Evolutionary conservation across 1,284 basidiomycete genomes (phyloP), one percentile per base, ranked within the genome.

Genomic region (Ganoderma multipileum): DNA sequence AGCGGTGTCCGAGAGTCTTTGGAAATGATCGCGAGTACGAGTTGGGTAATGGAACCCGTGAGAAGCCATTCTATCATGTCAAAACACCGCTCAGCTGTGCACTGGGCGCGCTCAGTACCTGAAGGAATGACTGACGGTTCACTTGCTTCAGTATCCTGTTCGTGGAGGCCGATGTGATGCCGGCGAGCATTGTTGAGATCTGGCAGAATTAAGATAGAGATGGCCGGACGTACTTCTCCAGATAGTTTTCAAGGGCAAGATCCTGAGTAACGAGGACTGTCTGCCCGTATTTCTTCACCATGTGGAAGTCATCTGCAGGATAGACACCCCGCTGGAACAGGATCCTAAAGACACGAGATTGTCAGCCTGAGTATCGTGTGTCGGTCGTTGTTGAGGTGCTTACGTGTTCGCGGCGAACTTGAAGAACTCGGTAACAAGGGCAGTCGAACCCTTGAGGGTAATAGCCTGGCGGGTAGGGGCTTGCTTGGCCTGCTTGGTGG

Each of bases 391-490:
- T 54, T 54, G 33, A 20, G 39, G 20, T 23, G 16, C 93, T 71
- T 77, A 96, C 95, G 92, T 95, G 84, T 97, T 97, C 72, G 97
- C 95, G 28, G 95, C 93, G 81, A 96, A 99, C 84, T 97, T 97
- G 87, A 99, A 99, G 86, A 99, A 99, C 78, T 99, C 98, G 18
- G 96, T 97, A 66, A 99, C 97, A n/a, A 99, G 87, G 58, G 91
- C 89, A 0, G 95, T 96, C 0, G 95, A 98, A 0, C 98, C 98
- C 78, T 98, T 97, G 80, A 99, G 91, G 1, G 95, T 97, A 75
- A 98, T 97, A 5, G 91, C 88, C 72, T 93, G 91, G 55, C 88
- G 87, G 26, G 87, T 88, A 6, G 83, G 84, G 64, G 89, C 87
- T 82, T 93, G 91, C 76, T 87, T 91, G 6, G 88, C 87, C 82